Percentiles rank a stretch among this genome's conserved stretches.
phyloP scores from a whole-genome alignment of 169 alveolate species.

The Babesia gibsoni region DNA sequence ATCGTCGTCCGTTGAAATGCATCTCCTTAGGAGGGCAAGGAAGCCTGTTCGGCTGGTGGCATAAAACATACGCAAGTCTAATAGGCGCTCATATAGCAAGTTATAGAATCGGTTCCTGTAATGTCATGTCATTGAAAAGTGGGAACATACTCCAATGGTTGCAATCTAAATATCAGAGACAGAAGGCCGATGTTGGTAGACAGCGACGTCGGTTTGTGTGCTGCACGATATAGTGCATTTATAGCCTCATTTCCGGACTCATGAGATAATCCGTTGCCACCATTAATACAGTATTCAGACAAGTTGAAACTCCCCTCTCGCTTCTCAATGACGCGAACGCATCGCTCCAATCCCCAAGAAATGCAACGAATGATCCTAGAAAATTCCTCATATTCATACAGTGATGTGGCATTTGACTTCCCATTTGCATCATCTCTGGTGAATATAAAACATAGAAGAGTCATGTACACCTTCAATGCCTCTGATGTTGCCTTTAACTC shows the following conservation, averaged over 20 bases:
- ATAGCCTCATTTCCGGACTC: background rate
- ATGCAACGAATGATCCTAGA: conserved; percentile 44
- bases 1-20: conserved; percentile 4
- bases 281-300: conserved; percentile 4
- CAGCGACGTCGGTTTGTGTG: conserved; percentile 31
- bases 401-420: background rate
- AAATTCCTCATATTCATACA: conserved; percentile 40
- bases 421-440: background rate
- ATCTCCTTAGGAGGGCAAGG: conserved; percentile 7
- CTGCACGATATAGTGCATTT: conserved; percentile 15
- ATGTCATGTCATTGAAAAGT: background rate
- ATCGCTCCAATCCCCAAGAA: conserved; percentile 36
- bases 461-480: conserved; percentile 23
- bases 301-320: conserved; percentile 6
- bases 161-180: conserved; percentile 15
- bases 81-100: conserved; percentile 29
- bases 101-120: conserved; percentile 12
- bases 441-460: conserved; percentile 14
- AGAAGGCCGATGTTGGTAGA: conserved; percentile 35
- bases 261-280: background rate
- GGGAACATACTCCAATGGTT: conserved; percentile 30
- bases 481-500: conserved; percentile 30
- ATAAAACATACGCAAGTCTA: conserved; percentile 43
- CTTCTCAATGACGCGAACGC: background rate
- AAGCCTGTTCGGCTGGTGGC: conserved; percentile 17